Conservation (phyloP, 176 grass and related monocot genomes). For the Leersia perrieri region DNA sequence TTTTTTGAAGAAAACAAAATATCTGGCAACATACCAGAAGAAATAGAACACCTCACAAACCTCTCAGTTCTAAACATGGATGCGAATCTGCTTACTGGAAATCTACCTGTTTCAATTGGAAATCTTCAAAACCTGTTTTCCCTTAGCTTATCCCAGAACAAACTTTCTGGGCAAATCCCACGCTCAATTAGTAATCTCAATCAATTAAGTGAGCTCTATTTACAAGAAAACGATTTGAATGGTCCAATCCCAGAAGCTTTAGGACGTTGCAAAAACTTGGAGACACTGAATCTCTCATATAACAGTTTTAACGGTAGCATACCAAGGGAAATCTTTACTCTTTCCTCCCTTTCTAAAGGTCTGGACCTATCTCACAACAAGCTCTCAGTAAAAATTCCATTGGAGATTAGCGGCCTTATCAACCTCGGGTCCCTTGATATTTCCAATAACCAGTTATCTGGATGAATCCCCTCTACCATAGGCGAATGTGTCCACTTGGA, state of each 20-base stretch:
- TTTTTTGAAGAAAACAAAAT: too few species aligned
- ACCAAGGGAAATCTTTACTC: conserved; percentile 19
- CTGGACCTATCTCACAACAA: conserved; percentile 39
- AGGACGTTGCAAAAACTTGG: conserved; percentile 21
- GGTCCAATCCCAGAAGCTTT: conserved; percentile 24
- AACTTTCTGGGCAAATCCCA: conserved; percentile 26
- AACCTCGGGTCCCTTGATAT: conserved; percentile 3
- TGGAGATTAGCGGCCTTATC: conserved; percentile 10
- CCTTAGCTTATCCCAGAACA: conserved; percentile 28
- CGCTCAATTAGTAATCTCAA: conserved; percentile 35
- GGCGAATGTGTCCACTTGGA: conserved; percentile 29
- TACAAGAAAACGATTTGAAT: conserved; percentile 20
- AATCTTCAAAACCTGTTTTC: conserved; percentile 8
- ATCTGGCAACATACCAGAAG: too few species aligned
- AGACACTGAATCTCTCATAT: background rate
- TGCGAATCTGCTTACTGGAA: conserved; percentile 15
- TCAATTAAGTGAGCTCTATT: conserved; percentile 17
- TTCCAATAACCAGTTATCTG: conserved; percentile 24
- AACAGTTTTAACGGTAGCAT: conserved; percentile 36
- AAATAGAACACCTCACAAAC: background rate
- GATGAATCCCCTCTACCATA: conserved; percentile 30
- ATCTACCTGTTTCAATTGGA: conserved; percentile 28
- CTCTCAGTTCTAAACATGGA: background rate
- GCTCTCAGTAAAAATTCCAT: conserved; percentile 22
- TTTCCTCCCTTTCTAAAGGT: conserved; percentile 8